phyloP scores from a whole-genome alignment of 176 grass and related monocot genomes.

The Melocanna baccifera region DNA sequence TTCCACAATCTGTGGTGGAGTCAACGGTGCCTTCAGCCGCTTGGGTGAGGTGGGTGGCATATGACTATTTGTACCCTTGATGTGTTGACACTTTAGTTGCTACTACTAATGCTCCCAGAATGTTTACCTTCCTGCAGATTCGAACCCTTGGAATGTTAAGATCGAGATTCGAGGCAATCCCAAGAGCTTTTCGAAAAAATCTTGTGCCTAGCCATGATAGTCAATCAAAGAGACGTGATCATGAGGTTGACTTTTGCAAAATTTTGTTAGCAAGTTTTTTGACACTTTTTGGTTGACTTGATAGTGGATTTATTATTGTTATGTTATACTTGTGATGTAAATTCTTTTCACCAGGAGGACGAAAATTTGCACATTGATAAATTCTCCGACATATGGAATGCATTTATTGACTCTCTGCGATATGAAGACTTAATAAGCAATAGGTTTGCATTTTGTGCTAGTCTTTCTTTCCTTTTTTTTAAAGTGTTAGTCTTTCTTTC shows the following conservation, averaged over 20 bases:
- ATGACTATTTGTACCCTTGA: conserved; percentile 1
- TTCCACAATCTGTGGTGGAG: conserved; percentile 89
- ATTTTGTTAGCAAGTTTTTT: no score
- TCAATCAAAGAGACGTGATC: neutral
- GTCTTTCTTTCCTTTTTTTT: neutral
- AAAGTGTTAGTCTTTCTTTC: neutral
- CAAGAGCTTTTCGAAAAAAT: conserved; percentile 48
- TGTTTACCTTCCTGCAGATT: conserved; percentile 60
- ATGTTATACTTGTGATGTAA: neutral
- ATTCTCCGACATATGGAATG: conserved; percentile 87
- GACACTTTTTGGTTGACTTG: neutral
- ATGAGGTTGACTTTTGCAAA: conserved; percentile 29
- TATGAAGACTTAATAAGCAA: conserved; percentile 88
- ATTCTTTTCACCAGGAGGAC: conserved; percentile 47
- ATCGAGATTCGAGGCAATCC: conserved; percentile 77
- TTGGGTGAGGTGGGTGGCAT: conserved; percentile 81
- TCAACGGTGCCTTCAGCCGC: conserved; percentile 86
- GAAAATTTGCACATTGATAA: conserved; percentile 28
- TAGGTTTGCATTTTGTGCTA: conserved; percentile 45
- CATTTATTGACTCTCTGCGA: conserved; percentile 73
- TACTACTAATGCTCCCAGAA: conserved; percentile 13
- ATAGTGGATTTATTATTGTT: neutral
- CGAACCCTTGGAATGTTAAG: conserved; percentile 92
- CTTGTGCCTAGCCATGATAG: conserved; percentile 46
- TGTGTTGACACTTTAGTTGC: conserved; percentile 8